Evolutionary conservation across 2,329 filamentous ascomycete genomes (phyloP).

Genomic region (Fusarium bulbicola): DNA sequence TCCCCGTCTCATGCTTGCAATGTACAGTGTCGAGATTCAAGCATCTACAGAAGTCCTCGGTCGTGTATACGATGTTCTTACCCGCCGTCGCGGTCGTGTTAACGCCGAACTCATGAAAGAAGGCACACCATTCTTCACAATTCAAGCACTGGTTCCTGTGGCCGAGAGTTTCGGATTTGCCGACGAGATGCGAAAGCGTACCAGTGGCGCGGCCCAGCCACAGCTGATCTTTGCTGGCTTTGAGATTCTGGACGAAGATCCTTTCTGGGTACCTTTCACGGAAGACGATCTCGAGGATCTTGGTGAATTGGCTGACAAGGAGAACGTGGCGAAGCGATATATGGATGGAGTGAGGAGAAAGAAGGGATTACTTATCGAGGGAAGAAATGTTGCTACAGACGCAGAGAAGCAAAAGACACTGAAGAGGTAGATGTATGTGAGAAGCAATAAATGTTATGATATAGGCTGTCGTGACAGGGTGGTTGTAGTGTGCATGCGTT

Average conservation of each 20-base stretch:
- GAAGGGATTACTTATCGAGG: constrained; percentile 89
- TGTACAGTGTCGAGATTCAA: constrained; percentile 99
- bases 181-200: constrained; percentile 96
- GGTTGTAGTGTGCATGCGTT: background rate
- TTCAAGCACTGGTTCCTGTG: constrained; percentile 86
- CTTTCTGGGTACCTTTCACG: constrained; percentile 96
- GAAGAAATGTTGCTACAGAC: constrained; percentile 79
- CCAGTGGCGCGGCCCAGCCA: constrained; percentile 87
- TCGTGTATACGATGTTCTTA: constrained; percentile 97
- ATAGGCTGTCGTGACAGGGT: background rate
- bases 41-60: constrained; percentile 95
- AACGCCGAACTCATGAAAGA: constrained; percentile 92
- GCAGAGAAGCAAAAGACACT: constrained; percentile 89
- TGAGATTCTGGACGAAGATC: constrained; percentile 92
- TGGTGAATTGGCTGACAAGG: constrained; percentile 89
- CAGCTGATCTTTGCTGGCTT: constrained; percentile 95
- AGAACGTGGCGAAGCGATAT: constrained; percentile 96
- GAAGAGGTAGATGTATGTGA: constrained; percentile 59
- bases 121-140: constrained; percentile 96
- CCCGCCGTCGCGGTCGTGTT: constrained; percentile 87
- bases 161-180: constrained; percentile 96
- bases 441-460: constrained; percentile 14
- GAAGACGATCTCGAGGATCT: constrained; percentile 97
- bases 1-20: constrained; percentile 91
- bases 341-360: constrained; percentile 87